Evolutionary conservation across 208 protist species (phyloP).

Genomic region (Herpetomonas tarakana): DNA sequence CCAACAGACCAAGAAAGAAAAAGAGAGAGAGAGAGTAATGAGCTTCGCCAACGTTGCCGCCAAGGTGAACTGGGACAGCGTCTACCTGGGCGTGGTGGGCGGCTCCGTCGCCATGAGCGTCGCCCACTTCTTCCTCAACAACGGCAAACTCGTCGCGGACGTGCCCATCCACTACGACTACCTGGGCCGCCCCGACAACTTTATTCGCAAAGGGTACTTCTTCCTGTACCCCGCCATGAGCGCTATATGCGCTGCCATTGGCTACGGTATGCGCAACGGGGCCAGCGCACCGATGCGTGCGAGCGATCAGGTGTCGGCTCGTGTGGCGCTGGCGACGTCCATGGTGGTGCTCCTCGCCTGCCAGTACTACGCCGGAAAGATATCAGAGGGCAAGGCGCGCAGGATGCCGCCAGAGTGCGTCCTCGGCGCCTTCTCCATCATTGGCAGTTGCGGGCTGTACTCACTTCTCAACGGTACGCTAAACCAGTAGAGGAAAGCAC

Average conservation of each 20-base stretch:
- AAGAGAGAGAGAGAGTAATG: too few relatives aligned
- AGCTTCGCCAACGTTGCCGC: neutral
- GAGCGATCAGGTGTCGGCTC: slow-evolving; percentile 5
- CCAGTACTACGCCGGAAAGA: slow-evolving; percentile 17
- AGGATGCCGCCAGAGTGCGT: slow-evolving; percentile 1
- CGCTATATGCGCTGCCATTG: neutral
- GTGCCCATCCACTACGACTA: slow-evolving; percentile 21
- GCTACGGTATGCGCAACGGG: slow-evolving; percentile 4
- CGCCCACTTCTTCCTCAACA: slow-evolving; percentile 12
- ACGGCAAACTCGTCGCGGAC: slow-evolving; percentile 1
- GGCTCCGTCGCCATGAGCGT: slow-evolving; percentile 9
- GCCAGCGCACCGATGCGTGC: neutral
- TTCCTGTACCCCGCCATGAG: slow-evolving; percentile 14
- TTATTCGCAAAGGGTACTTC: slow-evolving; percentile 10
- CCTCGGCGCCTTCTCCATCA: neutral
- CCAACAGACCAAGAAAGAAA: too few relatives aligned
- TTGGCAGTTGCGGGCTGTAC: slow-evolving; percentile 7
- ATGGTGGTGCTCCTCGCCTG: slow-evolving; percentile 2
- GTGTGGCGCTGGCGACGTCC: slow-evolving; percentile 6
- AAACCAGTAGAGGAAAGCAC: slow-evolving; percentile 2
- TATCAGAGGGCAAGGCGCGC: slow-evolving; percentile 10
- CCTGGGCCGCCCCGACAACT: slow-evolving; percentile 9
- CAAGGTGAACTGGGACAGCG: slow-evolving; percentile 1
- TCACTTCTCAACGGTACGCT: slow-evolving; percentile 3
- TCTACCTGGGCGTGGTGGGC: slow-evolving; percentile 8